Base-by-base conservation (phyloP, 345 rosid genomes). In the Ricinus communis region DNA sequence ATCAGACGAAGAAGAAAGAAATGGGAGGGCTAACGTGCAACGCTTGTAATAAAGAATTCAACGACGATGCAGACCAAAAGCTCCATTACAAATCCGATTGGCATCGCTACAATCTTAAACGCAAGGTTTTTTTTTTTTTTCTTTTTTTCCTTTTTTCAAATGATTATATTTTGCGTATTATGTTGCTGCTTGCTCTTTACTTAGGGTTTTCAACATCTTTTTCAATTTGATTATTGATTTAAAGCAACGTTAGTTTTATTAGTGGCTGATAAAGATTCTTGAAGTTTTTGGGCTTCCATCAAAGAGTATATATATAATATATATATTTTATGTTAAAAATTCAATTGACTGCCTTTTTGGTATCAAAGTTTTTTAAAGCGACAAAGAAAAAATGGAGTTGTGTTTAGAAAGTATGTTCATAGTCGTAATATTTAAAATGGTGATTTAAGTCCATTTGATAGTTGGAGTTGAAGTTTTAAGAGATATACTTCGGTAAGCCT, bases 91-190 rank as follows among this genome's bases (percentile, higher is more conserved):
- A 83, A 79, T 90, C 98, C 78, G 99, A 92, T 73, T 92, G 99
- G 98, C 98, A 95, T 81, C 94, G 98, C 73, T 95, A 95, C 85
- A 92, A 90, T 74, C 93, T 92, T 84, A 95, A 95, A 73, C 98
- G 98, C 86, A 92, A 95, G 99, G 99, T 61, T 55, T 49, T 45
- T 1, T 38, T 8, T 51, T 30, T 24, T 15, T 28, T 36, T 57
- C 25, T 45, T 60, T 47, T 64, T 40, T 2, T 25, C 16, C 64
- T 38, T 3, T 3, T 40, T 22, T 52, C 53, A n/a, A n/a, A n/a
- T n/a, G n/a, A n/a, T 38, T 9, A 0, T 19, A 19, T 7, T 3
- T 54, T 54, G 31, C 31, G 10, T 27, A 14, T n/a, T 27, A 54
- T 9, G 10, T 51, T 51, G 10, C 25, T 51, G 55, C 8, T 51